A percentile compares a stretch with the other conserved stretches of the same genome.
Evolutionary conservation across 805 yeast species (phyloP).

Genomic region (Starmerella tilneyi): DNA sequence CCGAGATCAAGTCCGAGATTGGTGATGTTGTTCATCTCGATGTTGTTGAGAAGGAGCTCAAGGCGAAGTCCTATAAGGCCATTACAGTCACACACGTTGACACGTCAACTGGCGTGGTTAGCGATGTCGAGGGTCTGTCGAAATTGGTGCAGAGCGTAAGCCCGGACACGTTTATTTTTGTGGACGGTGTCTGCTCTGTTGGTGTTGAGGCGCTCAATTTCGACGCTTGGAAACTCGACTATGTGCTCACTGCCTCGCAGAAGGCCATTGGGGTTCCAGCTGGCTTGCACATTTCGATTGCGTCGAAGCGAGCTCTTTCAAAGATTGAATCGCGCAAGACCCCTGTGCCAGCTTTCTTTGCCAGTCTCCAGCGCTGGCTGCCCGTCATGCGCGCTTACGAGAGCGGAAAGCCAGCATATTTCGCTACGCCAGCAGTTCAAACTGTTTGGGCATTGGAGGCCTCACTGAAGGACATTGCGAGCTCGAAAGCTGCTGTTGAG

Average conservation of each 20-base stretch:
- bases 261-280: conserved; percentile 94
- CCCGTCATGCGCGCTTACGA: conserved; percentile 86
- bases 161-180: conserved; percentile 74
- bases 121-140: conserved; percentile 56
- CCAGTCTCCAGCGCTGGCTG: conserved; percentile 71
- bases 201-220: conserved; percentile 81
- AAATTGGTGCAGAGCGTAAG: conserved; percentile 49
- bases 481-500: conserved; percentile 38
- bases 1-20: conserved; percentile 55
- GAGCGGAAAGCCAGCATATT: conserved; percentile 66
- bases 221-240: conserved; percentile 84
- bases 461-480: conserved; percentile 57
- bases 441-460: conserved; percentile 68
- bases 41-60: conserved; percentile 47
- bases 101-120: conserved; percentile 88
- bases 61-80: conserved; percentile 45
- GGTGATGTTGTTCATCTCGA: conserved; percentile 60
- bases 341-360: conserved; percentile 45
- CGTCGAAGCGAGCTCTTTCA: conserved; percentile 66
- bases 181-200: conserved; percentile 92
- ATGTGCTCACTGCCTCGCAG: conserved; percentile 82
- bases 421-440: conserved; percentile 96
- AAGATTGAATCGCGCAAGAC: conserved; percentile 43
- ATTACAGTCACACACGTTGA: conserved; percentile 91
- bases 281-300: conserved; percentile 70